Evolutionary conservation across 768 basidiomycete species (phyloP).

Genomic region (Auriscalpium microsporum): DNA sequence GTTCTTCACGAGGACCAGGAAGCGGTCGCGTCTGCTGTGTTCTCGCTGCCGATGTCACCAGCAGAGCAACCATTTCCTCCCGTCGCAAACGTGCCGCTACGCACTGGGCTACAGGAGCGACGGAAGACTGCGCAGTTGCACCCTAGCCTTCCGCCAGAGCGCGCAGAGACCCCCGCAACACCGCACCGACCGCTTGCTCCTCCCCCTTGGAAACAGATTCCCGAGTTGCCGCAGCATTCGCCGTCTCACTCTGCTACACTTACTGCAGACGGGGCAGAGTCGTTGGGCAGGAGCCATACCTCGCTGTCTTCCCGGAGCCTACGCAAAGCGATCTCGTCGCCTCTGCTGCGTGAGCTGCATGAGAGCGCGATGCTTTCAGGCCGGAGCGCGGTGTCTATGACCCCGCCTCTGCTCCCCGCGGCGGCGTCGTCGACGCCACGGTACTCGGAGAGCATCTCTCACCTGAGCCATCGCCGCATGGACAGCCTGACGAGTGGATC

Average conservation of each 20-base stretch:
- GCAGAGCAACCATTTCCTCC: constrained; percentile 1
- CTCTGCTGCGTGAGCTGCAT: constrained; percentile 12
- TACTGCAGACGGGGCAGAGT: constrained; percentile 9
- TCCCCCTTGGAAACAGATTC: constrained; percentile 47
- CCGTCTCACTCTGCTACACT: constrained; percentile 42
- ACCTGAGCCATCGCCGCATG: not conserved
- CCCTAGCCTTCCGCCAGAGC: constrained; percentile 40
- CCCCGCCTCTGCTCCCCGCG: constrained; percentile 7
- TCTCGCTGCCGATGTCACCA: not conserved
- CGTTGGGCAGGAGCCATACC: constrained; percentile 10
- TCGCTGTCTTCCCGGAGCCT: constrained; percentile 18
- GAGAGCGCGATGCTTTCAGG: not conserved
- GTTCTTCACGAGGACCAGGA: constrained; percentile 12
- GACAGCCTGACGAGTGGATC: constrained; percentile 16
- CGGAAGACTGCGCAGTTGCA: constrained; percentile 18
- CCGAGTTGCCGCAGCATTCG: constrained; percentile 42
- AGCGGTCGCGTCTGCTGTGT: not conserved
- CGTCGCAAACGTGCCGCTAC: not conserved
- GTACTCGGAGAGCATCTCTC: not conserved
- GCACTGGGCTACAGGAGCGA: not conserved
- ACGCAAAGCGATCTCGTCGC: constrained; percentile 44
- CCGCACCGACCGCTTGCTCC: constrained; percentile 57
- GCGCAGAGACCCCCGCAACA: constrained; percentile 57
- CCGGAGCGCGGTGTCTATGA: constrained; percentile 13
- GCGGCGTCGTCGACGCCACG: constrained; percentile 3